Evolutionary conservation across 352 stramenopile species (phyloP).

Genomic region (Phytopythium helicoides): DNA sequence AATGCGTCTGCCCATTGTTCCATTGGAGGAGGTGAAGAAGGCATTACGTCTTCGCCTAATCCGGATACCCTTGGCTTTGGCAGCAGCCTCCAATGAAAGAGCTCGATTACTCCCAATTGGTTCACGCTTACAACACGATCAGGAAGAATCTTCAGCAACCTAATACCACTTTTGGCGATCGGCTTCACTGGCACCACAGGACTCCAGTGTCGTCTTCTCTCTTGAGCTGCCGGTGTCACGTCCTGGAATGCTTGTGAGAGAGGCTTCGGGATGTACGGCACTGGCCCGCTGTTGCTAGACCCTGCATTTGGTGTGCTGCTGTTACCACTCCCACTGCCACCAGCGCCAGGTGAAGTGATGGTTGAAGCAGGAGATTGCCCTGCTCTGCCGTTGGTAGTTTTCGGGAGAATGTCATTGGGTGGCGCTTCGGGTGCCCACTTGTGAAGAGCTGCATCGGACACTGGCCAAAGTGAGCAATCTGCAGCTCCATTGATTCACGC

Average conservation of each 20-base stretch:
- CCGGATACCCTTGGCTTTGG: conserved; percentile 33
- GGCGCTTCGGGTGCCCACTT: conserved; percentile 66
- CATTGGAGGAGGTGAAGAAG: not conserved
- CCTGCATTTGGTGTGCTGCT: not conserved
- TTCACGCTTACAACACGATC: conserved; percentile 82
- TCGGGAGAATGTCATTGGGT: conserved; percentile 21
- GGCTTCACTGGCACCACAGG: conserved; percentile 56
- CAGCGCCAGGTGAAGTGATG: not conserved
- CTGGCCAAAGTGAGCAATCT: conserved; percentile 99
- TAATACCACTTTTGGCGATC: conserved; percentile 49
- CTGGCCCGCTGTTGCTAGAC: conserved; percentile 2
- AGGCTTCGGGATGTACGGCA: conserved; percentile 38
- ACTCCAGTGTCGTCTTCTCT: conserved; percentile 59
- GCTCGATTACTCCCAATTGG: conserved; percentile 80
- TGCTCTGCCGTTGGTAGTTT: not conserved
- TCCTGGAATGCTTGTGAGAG: conserved; percentile 71
- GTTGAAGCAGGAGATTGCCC: not conserved
- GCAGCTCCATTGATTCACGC: conserved; percentile 93
- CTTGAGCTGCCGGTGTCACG: conserved; percentile 43
- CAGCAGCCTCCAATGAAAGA: conserved; percentile 82
- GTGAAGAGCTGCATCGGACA: conserved; percentile 95
- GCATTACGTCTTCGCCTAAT: not conserved
- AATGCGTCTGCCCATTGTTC: conserved; percentile 7
- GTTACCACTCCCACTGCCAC: not conserved
- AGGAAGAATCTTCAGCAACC: conserved; percentile 67